Evolutionary conservation across 2,329 filamentous ascomycete species (phyloP), one percentile per base, ranked within the genome.

Genomic region (Nothomitra cinnamomea): DNA sequence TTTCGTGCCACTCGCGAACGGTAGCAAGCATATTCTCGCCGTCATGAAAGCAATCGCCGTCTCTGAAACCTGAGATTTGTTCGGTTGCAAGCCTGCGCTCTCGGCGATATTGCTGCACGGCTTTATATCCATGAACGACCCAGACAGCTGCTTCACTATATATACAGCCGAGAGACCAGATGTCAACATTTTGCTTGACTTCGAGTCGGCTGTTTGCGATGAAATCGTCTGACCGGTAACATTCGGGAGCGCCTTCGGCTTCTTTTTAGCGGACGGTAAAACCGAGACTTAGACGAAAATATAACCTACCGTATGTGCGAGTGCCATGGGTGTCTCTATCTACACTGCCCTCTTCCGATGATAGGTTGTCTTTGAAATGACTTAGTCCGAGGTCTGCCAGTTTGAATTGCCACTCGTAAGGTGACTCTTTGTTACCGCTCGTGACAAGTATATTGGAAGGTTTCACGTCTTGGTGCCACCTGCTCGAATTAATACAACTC

Each of bases 101-200:
- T 35, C 42, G 25, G 3, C 58, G 60, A 54, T 65, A 63, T 21
- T 61, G 55, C 21, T 53, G 12, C 7, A 65, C 15, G n/a, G 59
- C 59, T 47, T 59, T 53, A 25, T 59, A 58, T 19, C 61, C 62
- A 40, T 60, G 55, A 1, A 59, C 58, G 3, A 65, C 47, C 60
- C 61, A 63, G 15, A 52, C 51, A 47, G 52, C 54, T 19, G 55
- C 54, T 56, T 67, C 64, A 52, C 63, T 67, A 38, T 58, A 63
- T 2, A 67, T 58, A 56, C 63, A 64, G 5, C 61, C 64, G 22
- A 67, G 53, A 10, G 64, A 64, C 65, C 64, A 67, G 6, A 65
- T 61, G 55, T 67, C 66, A n/a, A 57, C 56, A 21, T 52, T 51
- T 25, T 55, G 53, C 24, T 56, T 57, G 17, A 59, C 52, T 17